These are phyloP conservation scores for Hamigera avellanea DNA, from an alignment of 495 filamentous ascomycete genomes.

Conservation along the genomic window DNA sequence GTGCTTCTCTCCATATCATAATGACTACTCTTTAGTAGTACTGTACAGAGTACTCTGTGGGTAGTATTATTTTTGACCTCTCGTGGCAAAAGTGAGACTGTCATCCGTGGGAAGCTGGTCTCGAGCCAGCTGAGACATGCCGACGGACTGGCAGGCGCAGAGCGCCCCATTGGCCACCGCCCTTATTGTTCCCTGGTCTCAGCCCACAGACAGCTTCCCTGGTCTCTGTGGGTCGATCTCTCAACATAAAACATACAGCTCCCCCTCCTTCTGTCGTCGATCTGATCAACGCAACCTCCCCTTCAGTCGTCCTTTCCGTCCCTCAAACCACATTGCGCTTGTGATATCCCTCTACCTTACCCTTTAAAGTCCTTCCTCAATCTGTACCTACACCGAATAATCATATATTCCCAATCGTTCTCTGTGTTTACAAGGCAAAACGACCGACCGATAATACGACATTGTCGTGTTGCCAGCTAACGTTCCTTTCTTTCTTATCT, in stretches of 20 bases:
- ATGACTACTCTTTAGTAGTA: too few relatives aligned
- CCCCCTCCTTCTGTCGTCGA: slow-evolving; percentile 8
- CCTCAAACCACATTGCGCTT: too few relatives aligned
- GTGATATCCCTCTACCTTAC: too few relatives aligned
- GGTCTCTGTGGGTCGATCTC: slow-evolving; percentile 15
- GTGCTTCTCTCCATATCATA: too few relatives aligned
- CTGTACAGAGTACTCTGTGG: too few relatives aligned
- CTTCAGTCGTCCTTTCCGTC: slow-evolving; percentile 1
- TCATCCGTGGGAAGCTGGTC: not conserved
- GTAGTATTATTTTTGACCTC: too few relatives aligned
- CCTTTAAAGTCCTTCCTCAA: too few relatives aligned
- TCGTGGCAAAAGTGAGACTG: too few relatives aligned
- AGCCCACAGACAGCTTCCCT: slow-evolving; percentile 15
- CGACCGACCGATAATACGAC: too few relatives aligned
- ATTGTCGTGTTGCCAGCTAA: too few relatives aligned
- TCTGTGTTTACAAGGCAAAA: too few relatives aligned
- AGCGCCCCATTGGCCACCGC: slow-evolving; percentile 11
- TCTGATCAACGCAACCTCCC: slow-evolving; percentile 1
- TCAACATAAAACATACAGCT: slow-evolving; percentile 20
- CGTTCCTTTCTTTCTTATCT: too few relatives aligned
- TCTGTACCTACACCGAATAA: not conserved
- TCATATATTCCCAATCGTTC: not conserved
- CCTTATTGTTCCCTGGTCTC: not conserved
- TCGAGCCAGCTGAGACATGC: slow-evolving; percentile 14
- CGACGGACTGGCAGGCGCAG: slow-evolving; percentile 14